Conservation (phyloP, 2,329 filamentous ascomycete genomes). For the Cladophialophora chaetospira region DNA sequence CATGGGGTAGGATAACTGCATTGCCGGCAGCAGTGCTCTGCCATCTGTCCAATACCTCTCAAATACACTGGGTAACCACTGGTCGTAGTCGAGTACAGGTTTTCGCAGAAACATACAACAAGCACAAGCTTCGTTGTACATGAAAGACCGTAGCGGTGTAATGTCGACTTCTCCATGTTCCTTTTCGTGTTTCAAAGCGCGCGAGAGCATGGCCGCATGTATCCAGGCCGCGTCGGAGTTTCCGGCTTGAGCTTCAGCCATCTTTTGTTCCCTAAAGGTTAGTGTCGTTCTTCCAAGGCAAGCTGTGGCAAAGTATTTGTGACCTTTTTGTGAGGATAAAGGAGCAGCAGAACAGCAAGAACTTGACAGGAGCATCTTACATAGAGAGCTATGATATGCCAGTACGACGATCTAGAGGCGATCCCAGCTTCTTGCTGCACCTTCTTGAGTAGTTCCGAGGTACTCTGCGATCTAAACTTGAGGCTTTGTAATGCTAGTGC, state of each 20-base stretch:
- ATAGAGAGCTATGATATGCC: constrained; percentile 6
- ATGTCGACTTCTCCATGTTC: constrained; percentile 6
- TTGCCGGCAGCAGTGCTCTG: background rate
- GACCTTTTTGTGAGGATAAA: no score
- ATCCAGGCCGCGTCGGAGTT: constrained; percentile 3
- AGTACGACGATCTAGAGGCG: background rate
- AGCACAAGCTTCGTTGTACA: constrained; percentile 14
- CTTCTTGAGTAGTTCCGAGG: constrained; percentile 2
- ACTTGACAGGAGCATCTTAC: no score
- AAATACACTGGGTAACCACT: constrained; percentile 1
- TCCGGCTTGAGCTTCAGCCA: constrained; percentile 13
- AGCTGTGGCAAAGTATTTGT: no score
- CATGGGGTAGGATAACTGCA: constrained; percentile 4
- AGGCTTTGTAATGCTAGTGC: constrained; percentile 1
- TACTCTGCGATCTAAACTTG: constrained; percentile 2
- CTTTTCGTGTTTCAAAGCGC: constrained; percentile 4
- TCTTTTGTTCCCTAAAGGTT: no score
- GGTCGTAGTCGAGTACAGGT: constrained; percentile 7
- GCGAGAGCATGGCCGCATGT: constrained; percentile 4
- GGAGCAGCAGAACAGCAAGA: no score
- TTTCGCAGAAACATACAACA: constrained; percentile 8
- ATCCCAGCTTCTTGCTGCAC: background rate
- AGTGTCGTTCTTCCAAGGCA: no score
- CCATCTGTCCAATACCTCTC: background rate
- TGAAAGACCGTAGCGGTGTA: constrained; percentile 8